Conservation (phyloP, 2,329 filamentous ascomycete species). For the Alternaria dauci region DNA sequence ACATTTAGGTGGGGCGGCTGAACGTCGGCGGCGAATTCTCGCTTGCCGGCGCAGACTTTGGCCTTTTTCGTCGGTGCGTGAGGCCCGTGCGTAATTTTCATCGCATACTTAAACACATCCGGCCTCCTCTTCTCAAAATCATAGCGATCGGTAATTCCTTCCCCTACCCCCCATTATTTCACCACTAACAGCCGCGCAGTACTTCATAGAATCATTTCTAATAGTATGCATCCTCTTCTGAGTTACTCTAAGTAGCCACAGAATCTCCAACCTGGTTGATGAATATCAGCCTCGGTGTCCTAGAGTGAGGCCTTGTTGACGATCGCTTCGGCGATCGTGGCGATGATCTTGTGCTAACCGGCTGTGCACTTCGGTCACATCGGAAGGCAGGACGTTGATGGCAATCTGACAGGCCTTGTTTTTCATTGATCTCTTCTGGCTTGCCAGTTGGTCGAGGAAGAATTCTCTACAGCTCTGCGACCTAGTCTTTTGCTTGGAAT, state of each 20-base stretch:
- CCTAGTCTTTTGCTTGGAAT: background rate
- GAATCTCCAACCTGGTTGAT: slow-evolving; percentile 91
- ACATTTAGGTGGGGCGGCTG: background rate
- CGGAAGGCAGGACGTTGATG: slow-evolving; percentile 81
- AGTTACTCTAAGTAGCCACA: slow-evolving; percentile 92
- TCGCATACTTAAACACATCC: background rate
- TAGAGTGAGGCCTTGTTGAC: slow-evolving; percentile 80
- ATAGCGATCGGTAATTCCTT: slow-evolving; percentile 6
- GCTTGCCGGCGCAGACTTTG: background rate
- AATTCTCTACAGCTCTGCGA: background rate
- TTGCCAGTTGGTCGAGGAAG: slow-evolving; percentile 45
- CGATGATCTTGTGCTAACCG: slow-evolving; percentile 91
- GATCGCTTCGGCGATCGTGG: slow-evolving; percentile 81
- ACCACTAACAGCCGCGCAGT: background rate
- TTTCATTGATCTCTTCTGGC: slow-evolving; percentile 48
- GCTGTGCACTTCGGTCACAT: slow-evolving; percentile 79
- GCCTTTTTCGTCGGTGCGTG: background rate
- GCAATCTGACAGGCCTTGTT: slow-evolving; percentile 78
- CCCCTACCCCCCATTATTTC: slow-evolving; percentile 1
- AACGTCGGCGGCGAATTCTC: slow-evolving; percentile 2
- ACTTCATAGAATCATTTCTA: slow-evolving; percentile 71
- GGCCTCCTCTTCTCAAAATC: too few relatives aligned
- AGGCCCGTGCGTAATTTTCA: background rate
- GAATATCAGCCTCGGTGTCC: slow-evolving; percentile 82
- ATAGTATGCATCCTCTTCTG: slow-evolving; percentile 92